Base-by-base conservation (phyloP, 345 rosid genomes). In the Salix viminalis region DNA sequence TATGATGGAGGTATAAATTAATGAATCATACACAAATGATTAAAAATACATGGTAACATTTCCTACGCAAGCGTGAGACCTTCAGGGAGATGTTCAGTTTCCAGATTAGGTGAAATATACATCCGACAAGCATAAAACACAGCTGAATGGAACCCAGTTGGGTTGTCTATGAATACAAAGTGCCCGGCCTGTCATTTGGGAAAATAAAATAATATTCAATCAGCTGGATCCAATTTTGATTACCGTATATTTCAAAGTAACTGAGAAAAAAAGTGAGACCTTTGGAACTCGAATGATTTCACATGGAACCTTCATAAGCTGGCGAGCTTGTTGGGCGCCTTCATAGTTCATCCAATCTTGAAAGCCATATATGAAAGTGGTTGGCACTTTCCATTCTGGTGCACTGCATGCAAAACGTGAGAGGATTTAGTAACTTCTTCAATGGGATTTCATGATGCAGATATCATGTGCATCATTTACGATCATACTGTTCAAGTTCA, bases 371-470 rank as follows among this genome's bases (percentile, higher is more conserved):
- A 96, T 91, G 80, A 96, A 96, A 6, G 97, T 96, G 7, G 98
- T 94, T 66, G 99, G 97, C 75, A 94, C 97, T 92, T 92, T 94
- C 98, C 95, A 96, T 74, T 94, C 95, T n/a, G 97, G 85, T 72
- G 99, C 97, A 16, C 99, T 96, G 92, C 67, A 83, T 58, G 82
- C 48, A 71, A 61, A 37, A 18, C 5, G 21, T 28, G 6, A 3
- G 75, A 64, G 3, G 34, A 11, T 61, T 21, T 19, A 6, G 48
- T 32, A 61, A 48, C 65, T 10, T 28, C 30, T 28, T 8, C 15
- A 1, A 4, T 28, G 18, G 19, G 61, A 50, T 69, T 58, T 42
- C 15, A 21, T 30, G 7, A 76, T 39, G 46, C 68, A 34, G 26
- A 34, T n/a, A n/a, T 12, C 52, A 13, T 2, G 24, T 68, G 48